Percentiles rank a stretch among this genome's conserved stretches.
phyloP scores from a whole-genome alignment of 2,329 filamentous ascomycete species.

The Myriosclerotinia curreyana region DNA sequence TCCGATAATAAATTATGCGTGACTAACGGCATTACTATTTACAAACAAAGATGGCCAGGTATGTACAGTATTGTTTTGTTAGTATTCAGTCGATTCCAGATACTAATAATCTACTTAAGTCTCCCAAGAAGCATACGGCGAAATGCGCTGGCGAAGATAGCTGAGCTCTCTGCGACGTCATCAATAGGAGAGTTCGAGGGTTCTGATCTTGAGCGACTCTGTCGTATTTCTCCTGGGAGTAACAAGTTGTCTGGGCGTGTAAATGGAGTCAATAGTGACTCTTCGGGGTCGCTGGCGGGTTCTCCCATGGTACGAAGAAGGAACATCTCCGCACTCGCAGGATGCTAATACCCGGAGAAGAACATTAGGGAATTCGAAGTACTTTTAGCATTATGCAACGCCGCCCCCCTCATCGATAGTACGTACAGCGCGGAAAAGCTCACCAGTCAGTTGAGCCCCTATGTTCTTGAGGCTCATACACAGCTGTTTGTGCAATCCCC shows the following conservation, averaged over 20 bases:
- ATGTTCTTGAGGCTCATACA: slow-evolving; percentile 78
- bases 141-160: slow-evolving; percentile 63
- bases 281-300: slow-evolving; percentile 47
- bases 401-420: slow-evolving; percentile 71
- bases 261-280: slow-evolving; percentile 49
- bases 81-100: not conserved
- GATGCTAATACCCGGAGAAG: slow-evolving; percentile 46
- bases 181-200: slow-evolving; percentile 55
- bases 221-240: slow-evolving; percentile 53
- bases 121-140: slow-evolving; percentile 56
- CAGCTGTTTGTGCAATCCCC: slow-evolving; percentile 78
- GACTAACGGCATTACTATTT: not conserved
- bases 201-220: slow-evolving; percentile 62
- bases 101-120: slow-evolving; percentile 25
- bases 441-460: slow-evolving; percentile 73
- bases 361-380: slow-evolving; percentile 89
- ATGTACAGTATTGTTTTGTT: not conserved
- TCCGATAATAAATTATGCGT: not conserved
- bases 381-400: slow-evolving; percentile 85
- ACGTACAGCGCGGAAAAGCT: slow-evolving; percentile 73
- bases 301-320: slow-evolving; percentile 56
- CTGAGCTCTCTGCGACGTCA: slow-evolving; percentile 57
- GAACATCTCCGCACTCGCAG: not conserved
- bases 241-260: slow-evolving; percentile 43
- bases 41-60: slow-evolving; percentile 17